These are phyloP conservation scores for Blastocystis sp. DNA, from an alignment of 352 stramenopile species.

Conservation along the genomic window DNA sequence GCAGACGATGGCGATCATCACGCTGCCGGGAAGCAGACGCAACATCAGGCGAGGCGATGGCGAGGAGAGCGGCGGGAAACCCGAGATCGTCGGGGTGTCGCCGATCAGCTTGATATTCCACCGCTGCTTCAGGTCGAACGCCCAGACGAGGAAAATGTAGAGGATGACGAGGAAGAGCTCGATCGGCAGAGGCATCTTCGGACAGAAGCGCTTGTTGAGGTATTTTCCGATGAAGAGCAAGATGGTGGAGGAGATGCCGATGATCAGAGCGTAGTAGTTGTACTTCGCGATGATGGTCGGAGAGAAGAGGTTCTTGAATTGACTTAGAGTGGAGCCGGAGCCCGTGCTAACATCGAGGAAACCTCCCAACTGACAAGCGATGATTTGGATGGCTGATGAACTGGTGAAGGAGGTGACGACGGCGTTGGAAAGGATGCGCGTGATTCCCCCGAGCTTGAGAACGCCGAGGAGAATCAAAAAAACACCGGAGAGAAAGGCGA, in stretches of 20 bases:
- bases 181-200: neutral
- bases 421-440: neutral
- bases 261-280: neutral
- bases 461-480: neutral
- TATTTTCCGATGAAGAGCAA: neutral
- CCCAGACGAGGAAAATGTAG: neutral
- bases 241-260: neutral
- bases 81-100: neutral
- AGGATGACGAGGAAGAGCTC: conserved; percentile 14
- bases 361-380: neutral
- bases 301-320: neutral
- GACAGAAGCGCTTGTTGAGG: neutral
- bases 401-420: conserved; percentile 5
- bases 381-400: conserved; percentile 3
- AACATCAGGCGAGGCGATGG: neutral
- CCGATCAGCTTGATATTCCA: conserved; percentile 28
- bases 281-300: neutral
- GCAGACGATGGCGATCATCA: neutral
- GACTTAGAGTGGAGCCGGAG: neutral
- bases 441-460: neutral
- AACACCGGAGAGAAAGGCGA: neutral
- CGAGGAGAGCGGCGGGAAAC: neutral
- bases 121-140: neutral
- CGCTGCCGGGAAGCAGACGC: neutral
- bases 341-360: neutral